Evolutionary conservation across 1,284 basidiomycete species (phyloP), one percentile per base, ranked within the genome.

Genomic region (Cryptococcus amylolentus): DNA sequence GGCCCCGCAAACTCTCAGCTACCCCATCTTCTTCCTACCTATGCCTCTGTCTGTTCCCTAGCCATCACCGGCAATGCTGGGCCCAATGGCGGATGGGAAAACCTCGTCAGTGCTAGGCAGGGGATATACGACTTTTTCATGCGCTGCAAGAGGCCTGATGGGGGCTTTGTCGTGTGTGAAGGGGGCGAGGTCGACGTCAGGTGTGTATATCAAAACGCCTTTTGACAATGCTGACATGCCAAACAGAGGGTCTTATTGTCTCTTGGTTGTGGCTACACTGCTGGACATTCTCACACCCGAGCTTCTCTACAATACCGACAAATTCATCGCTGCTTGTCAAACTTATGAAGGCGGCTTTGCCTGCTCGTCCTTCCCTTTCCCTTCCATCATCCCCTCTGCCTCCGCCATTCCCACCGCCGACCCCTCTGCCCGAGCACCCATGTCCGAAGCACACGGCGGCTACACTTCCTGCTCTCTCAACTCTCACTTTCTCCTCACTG

Each of bases 291-390:
- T 95, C 47, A 98, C 95, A 0, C 91, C 92, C 0, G 89, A 90
- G 61, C 85, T 99, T 18, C 81, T 95, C 2, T 61, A 71, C 37
- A 78, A 78, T 20, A 80, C 81, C 14, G 77, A 78, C 45, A 69
- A 74, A 27, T 83, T 81, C 58, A 67, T 82, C 43, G 69, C 79
- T 26, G 73, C 74, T 10, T 97, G 93, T 71, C 96, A 98, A 77
- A 98, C 94, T 0, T 98, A 95, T 78, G 96, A 99, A 78, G 96
- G 96, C 39, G 95, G 96, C 0, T 94, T 98, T 69, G 84, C 92
- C 0, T 89, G 88, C 4, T 82, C 91, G 0, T 89, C 90, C 0
- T 52, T 71, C 65, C 64, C 68, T 49, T 69, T 76, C 70, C 60
- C 68, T 67, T 23, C 64, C 67, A 28, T 18, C 57, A 9, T 27